Evolutionary conservation across 108 stramenopile species (phyloP).

Genomic region (Skeletonema grethae): DNA sequence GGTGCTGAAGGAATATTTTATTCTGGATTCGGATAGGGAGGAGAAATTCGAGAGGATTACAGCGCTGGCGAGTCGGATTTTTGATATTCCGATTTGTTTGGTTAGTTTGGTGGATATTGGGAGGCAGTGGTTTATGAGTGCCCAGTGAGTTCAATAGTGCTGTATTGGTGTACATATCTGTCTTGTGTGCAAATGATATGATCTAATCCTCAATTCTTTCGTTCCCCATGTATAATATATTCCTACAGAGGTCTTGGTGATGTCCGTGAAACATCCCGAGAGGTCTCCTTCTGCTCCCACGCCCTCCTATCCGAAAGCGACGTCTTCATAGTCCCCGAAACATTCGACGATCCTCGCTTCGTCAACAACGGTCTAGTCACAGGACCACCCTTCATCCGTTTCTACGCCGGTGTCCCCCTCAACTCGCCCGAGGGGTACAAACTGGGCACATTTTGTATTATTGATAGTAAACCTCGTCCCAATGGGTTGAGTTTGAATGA

Average conservation of each 20-base stretch:
- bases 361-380: conserved; percentile 64
- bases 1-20: conserved; percentile 62
- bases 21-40: conserved; percentile 66
- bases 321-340: conserved; percentile 69
- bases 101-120: conserved; percentile 71
- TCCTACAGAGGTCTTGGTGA: conserved; percentile 57
- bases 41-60: conserved; percentile 68
- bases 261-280: conserved; percentile 77
- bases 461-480: conserved; percentile 65
- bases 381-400: conserved; percentile 75
- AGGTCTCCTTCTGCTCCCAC: conserved; percentile 84
- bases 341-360: conserved; percentile 70
- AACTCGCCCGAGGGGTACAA: conserved; percentile 73
- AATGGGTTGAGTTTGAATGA: conserved; percentile 57
- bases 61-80: conserved; percentile 58
- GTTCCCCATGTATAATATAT: too few relatives aligned
- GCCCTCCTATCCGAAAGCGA: conserved; percentile 58
- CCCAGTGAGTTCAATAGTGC: conserved; percentile 19
- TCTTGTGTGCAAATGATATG: background rate
- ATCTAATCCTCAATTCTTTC: background rate
- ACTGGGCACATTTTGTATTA: conserved; percentile 79
- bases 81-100: conserved; percentile 72
- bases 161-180: background rate
- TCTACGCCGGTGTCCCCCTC: conserved; percentile 86
- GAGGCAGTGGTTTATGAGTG: conserved; percentile 83